Evolutionary conservation across 2,329 filamentous ascomycete genomes (phyloP).

Genomic region (Phialophora chinensis): DNA sequence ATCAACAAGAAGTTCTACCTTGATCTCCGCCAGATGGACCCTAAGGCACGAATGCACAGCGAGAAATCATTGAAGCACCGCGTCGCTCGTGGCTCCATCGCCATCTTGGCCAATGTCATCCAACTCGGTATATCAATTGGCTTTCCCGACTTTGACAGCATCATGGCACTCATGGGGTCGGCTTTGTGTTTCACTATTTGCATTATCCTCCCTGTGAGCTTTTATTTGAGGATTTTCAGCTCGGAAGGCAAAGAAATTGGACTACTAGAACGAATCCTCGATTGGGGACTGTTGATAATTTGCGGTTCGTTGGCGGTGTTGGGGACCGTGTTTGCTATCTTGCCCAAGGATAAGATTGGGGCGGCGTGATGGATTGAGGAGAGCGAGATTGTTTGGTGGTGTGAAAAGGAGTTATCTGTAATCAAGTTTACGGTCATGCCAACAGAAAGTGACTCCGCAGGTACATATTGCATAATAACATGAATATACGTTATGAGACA

Average conservation of each 20-base stretch:
- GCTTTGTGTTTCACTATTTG: slow-evolving; percentile 93
- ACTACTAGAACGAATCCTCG: slow-evolving; percentile 65
- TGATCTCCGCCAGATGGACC: slow-evolving; percentile 56
- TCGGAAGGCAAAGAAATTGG: slow-evolving; percentile 73
- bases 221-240: slow-evolving; percentile 88
- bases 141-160: slow-evolving; percentile 81
- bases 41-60: slow-evolving; percentile 40
- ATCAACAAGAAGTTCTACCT: slow-evolving; percentile 81
- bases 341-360: slow-evolving; percentile 77
- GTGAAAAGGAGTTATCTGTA: neutral
- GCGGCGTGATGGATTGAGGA: slow-evolving; percentile 38
- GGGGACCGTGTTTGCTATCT: slow-evolving; percentile 85
- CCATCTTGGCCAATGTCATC: slow-evolving; percentile 69
- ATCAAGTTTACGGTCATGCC: neutral
- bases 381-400: neutral
- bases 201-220: slow-evolving; percentile 84
- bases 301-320: slow-evolving; percentile 73
- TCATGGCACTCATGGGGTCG: slow-evolving; percentile 89
- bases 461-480: slow-evolving; percentile 2
- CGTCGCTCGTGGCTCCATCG: slow-evolving; percentile 65
- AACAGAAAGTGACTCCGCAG: neutral
- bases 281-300: slow-evolving; percentile 71
- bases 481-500: neutral
- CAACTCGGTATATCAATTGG: slow-evolving; percentile 77
- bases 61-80: slow-evolving; percentile 61